Evolutionary conservation across 148 eudicot genomes (phyloP).

Genomic region (Rhododendron ovatum): DNA sequence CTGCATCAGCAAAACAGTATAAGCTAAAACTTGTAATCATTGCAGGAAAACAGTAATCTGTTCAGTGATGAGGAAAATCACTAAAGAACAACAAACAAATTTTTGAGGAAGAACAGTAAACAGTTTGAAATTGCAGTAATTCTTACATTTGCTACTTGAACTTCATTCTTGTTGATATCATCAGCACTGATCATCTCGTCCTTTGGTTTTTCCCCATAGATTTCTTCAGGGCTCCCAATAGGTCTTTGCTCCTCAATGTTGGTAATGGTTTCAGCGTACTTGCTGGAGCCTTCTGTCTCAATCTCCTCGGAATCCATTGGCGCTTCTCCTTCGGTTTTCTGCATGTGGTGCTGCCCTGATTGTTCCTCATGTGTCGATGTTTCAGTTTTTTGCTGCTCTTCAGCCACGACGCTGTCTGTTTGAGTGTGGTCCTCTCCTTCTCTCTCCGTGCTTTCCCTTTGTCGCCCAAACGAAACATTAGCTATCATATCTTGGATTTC

Average conservation of each 20-base stretch:
- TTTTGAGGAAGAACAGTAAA: neutral
- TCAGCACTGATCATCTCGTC: neutral
- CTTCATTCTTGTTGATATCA: conserved; percentile 9
- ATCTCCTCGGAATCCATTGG: conserved; percentile 8
- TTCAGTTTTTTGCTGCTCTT: neutral
- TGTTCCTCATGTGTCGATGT: conserved; percentile 3
- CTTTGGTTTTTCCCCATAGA: neutral
- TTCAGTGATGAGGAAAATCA: neutral
- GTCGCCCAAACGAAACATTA: neutral
- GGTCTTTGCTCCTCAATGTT: conserved; percentile 11
- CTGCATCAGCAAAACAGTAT: conserved; percentile 9
- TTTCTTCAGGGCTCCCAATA: neutral
- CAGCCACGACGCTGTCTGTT: neutral
- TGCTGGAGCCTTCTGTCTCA: neutral
- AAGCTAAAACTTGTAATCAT: neutral
- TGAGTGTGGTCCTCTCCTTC: conserved; percentile 2
- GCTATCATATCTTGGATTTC: neutral
- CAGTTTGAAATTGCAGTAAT: neutral
- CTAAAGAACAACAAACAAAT: neutral
- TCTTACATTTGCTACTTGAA: conserved; percentile 19
- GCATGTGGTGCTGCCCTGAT: neutral
- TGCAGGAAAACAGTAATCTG: neutral
- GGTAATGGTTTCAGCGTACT: conserved; percentile 2
- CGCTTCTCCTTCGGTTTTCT: conserved; percentile 14
- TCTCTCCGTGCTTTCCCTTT: neutral